Base-by-base conservation (phyloP, 805 yeast genomes). In the Schwanniomyces polymorphus region DNA sequence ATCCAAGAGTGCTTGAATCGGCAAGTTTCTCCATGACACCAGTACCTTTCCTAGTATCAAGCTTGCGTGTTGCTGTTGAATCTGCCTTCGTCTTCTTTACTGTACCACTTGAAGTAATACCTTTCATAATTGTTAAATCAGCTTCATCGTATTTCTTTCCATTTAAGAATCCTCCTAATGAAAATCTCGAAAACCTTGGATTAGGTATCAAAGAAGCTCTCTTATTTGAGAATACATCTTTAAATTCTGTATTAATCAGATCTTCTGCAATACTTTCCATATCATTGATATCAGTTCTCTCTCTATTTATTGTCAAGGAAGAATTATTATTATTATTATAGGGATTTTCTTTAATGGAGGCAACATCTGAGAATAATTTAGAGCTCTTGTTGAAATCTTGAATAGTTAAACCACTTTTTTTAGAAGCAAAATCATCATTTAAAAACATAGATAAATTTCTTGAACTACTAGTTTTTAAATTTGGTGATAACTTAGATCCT, bases 181-280 rank as follows among this genome's bases (percentile, higher is more conserved):
- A 72, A 43, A 74, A 62, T 31, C 68, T 60, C 0, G 78, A 74
- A 46, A 74, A 74, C 29, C 72, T 55, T 9, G 77, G 77, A 43
- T 74, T 73, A 6, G 78, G 78, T 31, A 71, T 67, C 44, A 68
- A 57, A 7, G 39, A 37, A 3, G 38, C 7, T 21, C 27, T 18
- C 18, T 18, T 37, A n/a, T 50, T 62, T 33, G n/a, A 12, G 17
- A 10, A 26, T 11, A 34, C 12, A 12, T 26, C 21, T 9, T 17
- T 23, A 28, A 26, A 23, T 16, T 17, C 12, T 25, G 23, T 25
- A 14, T 44, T 31, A 40, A 16, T 9, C 14, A 37, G 14, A 27
- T 23, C 25, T 27, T 27, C 29, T 4, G 28, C 16, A n/a, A n/a
- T 38, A 16, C 25, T 11, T 23, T 40, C 43, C 23, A 38, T 18